A percentile compares a stretch with the other conserved stretches of the same genome.
Conservation (phyloP, 2,329 filamentous ascomycete genomes). For the Claviceps sorghi region DNA sequence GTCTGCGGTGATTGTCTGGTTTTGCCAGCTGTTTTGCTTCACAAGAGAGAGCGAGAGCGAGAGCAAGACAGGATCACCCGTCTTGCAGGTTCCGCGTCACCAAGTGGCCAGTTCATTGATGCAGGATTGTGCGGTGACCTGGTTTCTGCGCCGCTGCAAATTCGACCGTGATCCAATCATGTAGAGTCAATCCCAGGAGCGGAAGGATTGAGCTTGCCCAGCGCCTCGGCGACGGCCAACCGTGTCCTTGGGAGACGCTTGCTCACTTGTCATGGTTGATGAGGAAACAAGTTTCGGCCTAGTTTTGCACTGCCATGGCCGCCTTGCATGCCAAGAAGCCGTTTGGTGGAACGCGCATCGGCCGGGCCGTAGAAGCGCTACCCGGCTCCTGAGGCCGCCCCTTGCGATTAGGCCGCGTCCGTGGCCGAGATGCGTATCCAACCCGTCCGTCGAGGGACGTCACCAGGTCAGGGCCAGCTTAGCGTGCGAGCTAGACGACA, state of each 20-base stretch:
- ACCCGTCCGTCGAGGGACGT: background rate
- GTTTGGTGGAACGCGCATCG: background rate
- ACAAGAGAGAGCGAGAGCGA: background rate
- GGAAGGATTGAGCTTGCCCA: background rate
- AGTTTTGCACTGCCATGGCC: background rate
- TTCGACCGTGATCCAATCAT: background rate
- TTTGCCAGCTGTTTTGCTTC: background rate
- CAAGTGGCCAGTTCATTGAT: background rate
- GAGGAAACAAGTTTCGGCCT: background rate
- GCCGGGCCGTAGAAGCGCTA: background rate
- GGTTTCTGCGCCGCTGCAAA: background rate
- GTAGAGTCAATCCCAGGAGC: background rate
- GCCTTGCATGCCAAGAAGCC: background rate
- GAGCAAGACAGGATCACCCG: background rate
- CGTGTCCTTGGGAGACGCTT: background rate
- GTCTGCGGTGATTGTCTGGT: no score
- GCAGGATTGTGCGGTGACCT: background rate
- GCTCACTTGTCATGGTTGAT: background rate
- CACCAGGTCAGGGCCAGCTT: no score
- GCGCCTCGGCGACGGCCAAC: background rate
- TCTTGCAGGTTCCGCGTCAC: background rate
- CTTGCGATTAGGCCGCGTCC: background rate
- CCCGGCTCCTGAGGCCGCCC: background rate
- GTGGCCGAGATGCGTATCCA: background rate
- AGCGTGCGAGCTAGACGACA: background rate